phyloP scores from a whole-genome alignment of 345 rosid species.

The Psidium guajava region DNA sequence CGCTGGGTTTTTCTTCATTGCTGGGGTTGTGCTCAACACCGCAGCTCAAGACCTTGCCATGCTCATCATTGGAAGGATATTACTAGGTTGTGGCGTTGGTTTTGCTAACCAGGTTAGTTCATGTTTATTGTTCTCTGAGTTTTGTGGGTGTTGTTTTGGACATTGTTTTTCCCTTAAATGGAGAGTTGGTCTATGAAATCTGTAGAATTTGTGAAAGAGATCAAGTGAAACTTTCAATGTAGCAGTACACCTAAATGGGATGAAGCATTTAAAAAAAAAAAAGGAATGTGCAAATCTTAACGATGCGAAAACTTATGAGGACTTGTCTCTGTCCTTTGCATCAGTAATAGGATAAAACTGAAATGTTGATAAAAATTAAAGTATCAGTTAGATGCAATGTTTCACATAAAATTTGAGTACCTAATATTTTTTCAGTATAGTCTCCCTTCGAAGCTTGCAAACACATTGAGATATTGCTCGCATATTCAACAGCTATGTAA shows the following conservation, averaged over 20 bases:
- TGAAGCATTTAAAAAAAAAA: background rate
- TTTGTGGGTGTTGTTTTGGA: background rate
- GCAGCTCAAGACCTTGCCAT: constrained; percentile 77
- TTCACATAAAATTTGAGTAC: background rate
- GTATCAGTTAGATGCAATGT: background rate
- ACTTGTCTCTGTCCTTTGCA: background rate
- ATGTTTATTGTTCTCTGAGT: background rate
- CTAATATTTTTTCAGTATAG: background rate
- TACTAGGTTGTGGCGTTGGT: constrained; percentile 93
- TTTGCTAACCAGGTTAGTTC: constrained; percentile 73
- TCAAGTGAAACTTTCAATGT: background rate
- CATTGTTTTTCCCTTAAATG: background rate
- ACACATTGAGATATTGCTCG: background rate
- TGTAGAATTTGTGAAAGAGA: background rate
- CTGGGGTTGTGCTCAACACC: constrained; percentile 61
- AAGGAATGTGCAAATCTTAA: background rate
- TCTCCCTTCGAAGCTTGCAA: background rate
- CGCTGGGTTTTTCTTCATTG: constrained; percentile 76
- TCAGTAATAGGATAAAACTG: background rate
- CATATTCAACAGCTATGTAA: background rate
- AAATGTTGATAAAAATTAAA: background rate
- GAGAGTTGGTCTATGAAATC: background rate
- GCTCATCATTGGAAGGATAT: constrained; percentile 82
- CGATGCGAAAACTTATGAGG: background rate
- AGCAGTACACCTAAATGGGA: background rate